Conservation (phyloP, 192 early-diverging fungal genomes). For the Gigaspora rosea region DNA sequence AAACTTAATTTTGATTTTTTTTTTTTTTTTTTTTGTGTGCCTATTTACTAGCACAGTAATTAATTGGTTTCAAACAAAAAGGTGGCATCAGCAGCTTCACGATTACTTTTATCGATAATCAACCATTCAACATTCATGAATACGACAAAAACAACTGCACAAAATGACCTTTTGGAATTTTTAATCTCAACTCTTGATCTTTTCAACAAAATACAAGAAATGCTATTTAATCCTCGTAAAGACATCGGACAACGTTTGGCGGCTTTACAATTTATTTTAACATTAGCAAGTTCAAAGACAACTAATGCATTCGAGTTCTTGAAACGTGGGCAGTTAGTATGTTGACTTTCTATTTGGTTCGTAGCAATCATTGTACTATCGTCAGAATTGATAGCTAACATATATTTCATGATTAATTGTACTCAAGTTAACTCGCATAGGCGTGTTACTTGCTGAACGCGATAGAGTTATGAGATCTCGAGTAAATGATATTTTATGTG, state of each 20-base stretch:
- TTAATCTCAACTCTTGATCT: slow-evolving; percentile 43
- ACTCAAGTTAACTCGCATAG: slow-evolving; percentile 35
- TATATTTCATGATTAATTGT: slow-evolving; percentile 23
- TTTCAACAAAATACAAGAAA: slow-evolving; percentile 37
- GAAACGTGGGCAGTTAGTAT: slow-evolving; percentile 44
- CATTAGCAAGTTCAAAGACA: slow-evolving; percentile 38
- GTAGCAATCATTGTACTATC: not conserved
- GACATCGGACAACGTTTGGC: slow-evolving; percentile 41
- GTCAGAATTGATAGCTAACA: not conserved
- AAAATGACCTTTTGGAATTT: slow-evolving; percentile 36
- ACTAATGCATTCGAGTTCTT: slow-evolving; percentile 42
- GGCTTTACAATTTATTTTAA: slow-evolving; percentile 52
- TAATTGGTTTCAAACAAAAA: not conserved
- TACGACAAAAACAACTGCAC: slow-evolving; percentile 21
- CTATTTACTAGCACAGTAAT: not conserved
- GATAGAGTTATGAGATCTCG: slow-evolving; percentile 43
- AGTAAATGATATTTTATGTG: slow-evolving; percentile 48
- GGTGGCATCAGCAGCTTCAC: slow-evolving; percentile 47
- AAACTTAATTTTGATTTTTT: not conserved
- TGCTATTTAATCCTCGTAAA: slow-evolving; percentile 36
- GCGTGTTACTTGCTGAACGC: slow-evolving; percentile 31
- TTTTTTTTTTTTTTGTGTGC: not conserved
- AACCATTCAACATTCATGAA: slow-evolving; percentile 32
- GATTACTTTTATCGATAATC: slow-evolving; percentile 45
- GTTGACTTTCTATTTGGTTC: not conserved